Evolutionary conservation across 2,329 filamentous ascomycete species (phyloP), one percentile per base, ranked within the genome.

Genomic region (Diaporthe capsici): DNA sequence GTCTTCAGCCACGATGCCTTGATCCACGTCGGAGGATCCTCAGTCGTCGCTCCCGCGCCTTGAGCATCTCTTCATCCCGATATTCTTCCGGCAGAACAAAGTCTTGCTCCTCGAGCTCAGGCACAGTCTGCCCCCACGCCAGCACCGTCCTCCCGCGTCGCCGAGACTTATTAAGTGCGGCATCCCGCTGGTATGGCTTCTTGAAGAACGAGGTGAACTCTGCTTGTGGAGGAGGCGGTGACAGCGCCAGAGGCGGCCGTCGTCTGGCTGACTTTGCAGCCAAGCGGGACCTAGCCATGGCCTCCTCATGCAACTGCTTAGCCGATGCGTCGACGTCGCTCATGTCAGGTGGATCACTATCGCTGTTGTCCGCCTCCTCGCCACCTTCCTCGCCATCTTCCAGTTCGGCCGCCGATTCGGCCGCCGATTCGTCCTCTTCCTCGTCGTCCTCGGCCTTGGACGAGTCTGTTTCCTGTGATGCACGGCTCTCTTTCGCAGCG

Each of bases 181-280:
- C 91, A 31, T 95, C 94, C 37, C 96, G 93, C 76, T 96, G 89
- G 81, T 97, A 92, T 34, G 90, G 92, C 84, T 97, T 95, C 25
- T 89, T 84, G 82, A 95, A 98, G 85, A 98, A 98, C 0, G 95
- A 98, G n/a, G 88, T 93, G 81, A 98, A 95, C 51, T 94, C 93
- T 75, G 88, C 90, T 2, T 83, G 83, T 15, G 84, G 81, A 25
- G 84, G 84, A 49, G 78, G 76, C 15, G 79, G 78, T 75, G 80
- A 76, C 55, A 79, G 80, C 60, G 80, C 78, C 10, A 80, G 77
- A 34, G 81, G 71, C 42, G 79, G 84, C 77, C 79, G 82, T 80
- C 78, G 81, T 77, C 73, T 79, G 61, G 80, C 79, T 34, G 82
- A 82, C 77, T 82, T 86, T 28, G 72, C 76, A 78, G 78, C 84